Conservation (phyloP, 164 flowering plant genomes). For the Platanus orientalis region DNA sequence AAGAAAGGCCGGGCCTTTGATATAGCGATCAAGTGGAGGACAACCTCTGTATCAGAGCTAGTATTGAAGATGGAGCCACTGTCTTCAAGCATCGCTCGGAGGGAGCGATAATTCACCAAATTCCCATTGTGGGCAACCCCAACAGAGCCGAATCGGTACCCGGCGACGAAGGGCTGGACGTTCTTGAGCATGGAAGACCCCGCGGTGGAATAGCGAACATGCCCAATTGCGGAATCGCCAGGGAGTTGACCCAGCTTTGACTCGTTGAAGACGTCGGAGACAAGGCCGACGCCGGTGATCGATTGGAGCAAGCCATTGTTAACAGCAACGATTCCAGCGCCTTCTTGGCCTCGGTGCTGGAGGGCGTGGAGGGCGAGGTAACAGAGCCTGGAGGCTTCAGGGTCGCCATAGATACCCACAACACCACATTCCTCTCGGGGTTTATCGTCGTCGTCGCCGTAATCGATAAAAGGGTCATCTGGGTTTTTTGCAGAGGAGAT, state of each 20-base stretch:
- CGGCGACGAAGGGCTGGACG: conserved; percentile 75
- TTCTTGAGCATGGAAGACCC: conserved; percentile 69
- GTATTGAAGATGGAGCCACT: conserved; percentile 87
- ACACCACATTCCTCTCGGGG: conserved; percentile 91
- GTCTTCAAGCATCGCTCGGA: conserved; percentile 61
- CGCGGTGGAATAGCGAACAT: conserved; percentile 74
- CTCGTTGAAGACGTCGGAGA: conserved; percentile 69
- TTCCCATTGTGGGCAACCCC: conserved; percentile 83
- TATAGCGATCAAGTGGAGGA: conserved; percentile 81
- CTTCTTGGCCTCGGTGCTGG: conserved; percentile 96
- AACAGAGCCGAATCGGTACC: conserved; percentile 59
- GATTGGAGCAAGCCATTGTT: conserved; percentile 51
- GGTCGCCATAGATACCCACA: conserved; percentile 80
- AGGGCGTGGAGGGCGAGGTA: conserved; percentile 87
- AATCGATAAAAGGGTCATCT: not conserved
- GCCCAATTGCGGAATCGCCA: conserved; percentile 64
- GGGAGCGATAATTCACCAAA: conserved; percentile 48
- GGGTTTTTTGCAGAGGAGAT: not conserved
- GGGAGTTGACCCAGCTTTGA: conserved; percentile 61
- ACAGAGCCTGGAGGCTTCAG: conserved; percentile 77
- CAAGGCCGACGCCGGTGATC: conserved; percentile 73
- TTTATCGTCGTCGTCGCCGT: conserved; percentile 45
- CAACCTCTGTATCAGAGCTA: conserved; percentile 83
- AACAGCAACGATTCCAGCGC: conserved; percentile 87
- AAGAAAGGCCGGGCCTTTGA: conserved; percentile 72